Base-by-base conservation (phyloP, 2,329 filamentous ascomycete species). In the Niveomyces coronatus region DNA sequence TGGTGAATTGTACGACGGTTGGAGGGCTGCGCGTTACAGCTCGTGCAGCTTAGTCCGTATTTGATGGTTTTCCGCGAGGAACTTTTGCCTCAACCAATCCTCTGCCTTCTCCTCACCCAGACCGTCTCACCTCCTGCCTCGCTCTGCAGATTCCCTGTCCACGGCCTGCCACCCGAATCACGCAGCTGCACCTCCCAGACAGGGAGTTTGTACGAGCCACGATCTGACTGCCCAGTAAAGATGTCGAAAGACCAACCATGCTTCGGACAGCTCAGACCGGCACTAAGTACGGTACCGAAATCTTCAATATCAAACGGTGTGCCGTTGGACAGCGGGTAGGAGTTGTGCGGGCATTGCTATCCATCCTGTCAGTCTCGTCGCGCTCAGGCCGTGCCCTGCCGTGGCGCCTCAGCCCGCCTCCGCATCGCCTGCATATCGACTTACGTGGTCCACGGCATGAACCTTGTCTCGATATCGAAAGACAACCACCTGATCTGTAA, bases 231-330 rank as follows among this genome's bases (percentile, higher is more conserved):
- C 0, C 80, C 80, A 0, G 78, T 73, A 37, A 75, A 71, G 3
- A 84, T 48, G 50, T 85, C 80, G 54, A 84, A 85, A 0, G 76
- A 79, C 80, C 80, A 85, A 4, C 65, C 73, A 44, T 84, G 79
- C 45, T 82, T 82, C 0, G 79, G 76, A 52, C 80, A 85, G 0
- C 67, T 70, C 4, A 85, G 58, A 0, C 78, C 80, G 0, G 74
- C 67, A 39, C 75, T 79, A 6, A 81, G 53, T 4, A 69, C 63
- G 3, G 81, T 59, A 0, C 80, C 79, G 51, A 83, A 85, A 43
- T 85, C 80, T 47, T 85, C 80, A 47, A 85, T 83, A 38, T 85
- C 80, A 41, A 82, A 83, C 0, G 77, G 63, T 0, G 58, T 69
- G 0, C 75, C 78, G 30, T 71, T 66, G 0, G 77, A 81, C 2